Evolutionary conservation across 805 yeast species (phyloP).

Genomic region (Kodamaea laetipori): DNA sequence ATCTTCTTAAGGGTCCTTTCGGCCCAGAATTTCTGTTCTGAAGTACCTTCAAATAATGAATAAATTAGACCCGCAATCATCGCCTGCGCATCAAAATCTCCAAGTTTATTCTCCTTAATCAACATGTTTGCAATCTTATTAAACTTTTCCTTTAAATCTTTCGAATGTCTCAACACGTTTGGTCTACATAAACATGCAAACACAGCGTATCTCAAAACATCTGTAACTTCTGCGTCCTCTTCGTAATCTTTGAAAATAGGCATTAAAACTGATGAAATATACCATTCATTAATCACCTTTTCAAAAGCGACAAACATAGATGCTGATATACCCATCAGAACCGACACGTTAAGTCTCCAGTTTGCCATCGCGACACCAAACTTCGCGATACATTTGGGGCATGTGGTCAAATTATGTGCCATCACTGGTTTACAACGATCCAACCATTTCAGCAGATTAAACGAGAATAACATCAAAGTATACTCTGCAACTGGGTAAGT

Average conservation of each 20-base stretch:
- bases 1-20: conserved; percentile 15
- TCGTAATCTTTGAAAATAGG: background rate
- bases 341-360: conserved; percentile 9
- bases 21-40: conserved; percentile 53
- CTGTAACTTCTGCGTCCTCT: background rate
- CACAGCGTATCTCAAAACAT: conserved; percentile 12
- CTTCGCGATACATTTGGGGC: conserved; percentile 54
- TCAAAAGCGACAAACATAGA: conserved; percentile 11
- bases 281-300: conserved; percentile 8
- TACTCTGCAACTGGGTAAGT: conserved; percentile 54
- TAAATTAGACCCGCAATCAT: conserved; percentile 53
- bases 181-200: conserved; percentile 16
- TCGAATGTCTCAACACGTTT: conserved; percentile 8
- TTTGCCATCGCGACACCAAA: conserved; percentile 49
- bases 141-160: conserved; percentile 7
- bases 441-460: conserved; percentile 23
- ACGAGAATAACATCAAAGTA: conserved; percentile 61
- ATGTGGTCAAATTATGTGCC: conserved; percentile 43
- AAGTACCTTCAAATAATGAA: conserved; percentile 56
- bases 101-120: background rate
- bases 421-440: conserved; percentile 43
- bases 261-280: conserved; percentile 1
- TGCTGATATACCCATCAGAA: conserved; percentile 8
- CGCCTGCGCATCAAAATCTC: background rate
- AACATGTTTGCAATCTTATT: conserved; percentile 3